Conservation (phyloP, 2,329 filamentous ascomycete genomes). For the Aspergillus costaricaensis region DNA sequence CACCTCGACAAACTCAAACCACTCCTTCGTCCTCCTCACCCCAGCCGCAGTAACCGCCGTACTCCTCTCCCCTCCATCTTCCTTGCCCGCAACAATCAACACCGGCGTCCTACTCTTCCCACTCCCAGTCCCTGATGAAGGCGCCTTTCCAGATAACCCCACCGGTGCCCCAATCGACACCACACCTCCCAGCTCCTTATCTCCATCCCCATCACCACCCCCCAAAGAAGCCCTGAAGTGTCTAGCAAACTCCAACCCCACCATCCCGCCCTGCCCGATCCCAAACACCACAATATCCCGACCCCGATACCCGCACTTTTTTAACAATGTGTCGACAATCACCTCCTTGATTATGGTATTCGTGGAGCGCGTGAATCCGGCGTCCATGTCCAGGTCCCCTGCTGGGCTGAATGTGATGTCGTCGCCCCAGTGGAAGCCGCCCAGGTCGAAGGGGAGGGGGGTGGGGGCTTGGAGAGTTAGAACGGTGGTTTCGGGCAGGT, state of each 20-base stretch:
- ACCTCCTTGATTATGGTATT: constrained; percentile 53
- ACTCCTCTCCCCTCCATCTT: constrained; percentile 27
- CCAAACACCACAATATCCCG: constrained; percentile 66
- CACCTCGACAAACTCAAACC: constrained; percentile 68
- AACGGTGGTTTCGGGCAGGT: constrained; percentile 74
- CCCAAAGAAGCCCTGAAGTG: too few relatives aligned
- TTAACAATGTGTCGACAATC: constrained; percentile 55
- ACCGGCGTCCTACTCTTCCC: constrained; percentile 45
- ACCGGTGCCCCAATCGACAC: background rate
- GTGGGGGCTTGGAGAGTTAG: constrained; percentile 72
- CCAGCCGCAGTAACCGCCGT: constrained; percentile 63
- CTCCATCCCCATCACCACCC: too few relatives aligned
- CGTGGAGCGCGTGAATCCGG: constrained; percentile 58
- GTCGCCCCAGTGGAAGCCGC: constrained; percentile 71
- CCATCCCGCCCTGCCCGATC: constrained; percentile 67
- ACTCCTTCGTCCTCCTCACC: constrained; percentile 63
- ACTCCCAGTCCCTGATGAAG: background rate
- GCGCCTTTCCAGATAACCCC: background rate
- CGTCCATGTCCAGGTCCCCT: constrained; percentile 62
- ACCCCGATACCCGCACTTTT: constrained; percentile 60
- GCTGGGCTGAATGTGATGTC: constrained; percentile 59
- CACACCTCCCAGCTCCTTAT: constrained; percentile 17
- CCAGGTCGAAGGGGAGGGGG: constrained; percentile 67
- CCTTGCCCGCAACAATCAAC: constrained; percentile 41
- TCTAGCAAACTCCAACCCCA: constrained; percentile 60